A percentile compares a stretch with the other conserved stretches of the same genome.
These are phyloP conservation scores for Candida dajiaensis DNA, from an alignment of 805 yeast species.

Conservation along the genomic window DNA sequence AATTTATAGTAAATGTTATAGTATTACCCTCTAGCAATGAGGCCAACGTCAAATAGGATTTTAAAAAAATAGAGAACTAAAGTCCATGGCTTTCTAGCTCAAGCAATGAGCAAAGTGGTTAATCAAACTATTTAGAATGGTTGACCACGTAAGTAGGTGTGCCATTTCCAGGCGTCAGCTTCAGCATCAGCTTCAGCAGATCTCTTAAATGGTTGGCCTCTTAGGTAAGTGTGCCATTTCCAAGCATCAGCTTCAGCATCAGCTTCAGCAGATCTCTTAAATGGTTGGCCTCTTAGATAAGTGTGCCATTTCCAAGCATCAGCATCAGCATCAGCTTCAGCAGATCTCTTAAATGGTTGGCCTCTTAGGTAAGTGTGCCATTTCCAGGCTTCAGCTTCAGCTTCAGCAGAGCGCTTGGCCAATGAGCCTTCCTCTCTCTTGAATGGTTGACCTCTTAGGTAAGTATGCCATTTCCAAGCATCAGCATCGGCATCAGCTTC, in stretches of 20 bases:
- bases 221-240: conserved; percentile 13
- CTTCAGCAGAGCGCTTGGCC: conserved; percentile 16
- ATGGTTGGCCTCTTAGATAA: conserved; percentile 4
- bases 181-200: conserved; percentile 17
- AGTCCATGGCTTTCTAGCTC: not conserved
- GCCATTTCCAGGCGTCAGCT: conserved; percentile 21
- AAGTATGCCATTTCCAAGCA: conserved; percentile 14
- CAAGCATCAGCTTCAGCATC: conserved; percentile 21
- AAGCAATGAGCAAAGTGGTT: not conserved
- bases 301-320: conserved; percentile 2
- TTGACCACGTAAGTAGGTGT: conserved; percentile 10
- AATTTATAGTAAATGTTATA: no score
- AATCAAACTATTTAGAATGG: conserved; percentile 9
- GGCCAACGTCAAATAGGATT: not conserved
- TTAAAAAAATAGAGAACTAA: not conserved
- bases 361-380: conserved; percentile 15
- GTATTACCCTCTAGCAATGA: no score
- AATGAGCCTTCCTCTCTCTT: conserved; percentile 18
- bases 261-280: conserved; percentile 11
- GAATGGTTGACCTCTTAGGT: conserved; percentile 14
- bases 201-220: conserved; percentile 19
- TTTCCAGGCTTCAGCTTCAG: conserved; percentile 19
- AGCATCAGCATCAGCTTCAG: conserved; percentile 9
- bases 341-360: conserved; percentile 18
- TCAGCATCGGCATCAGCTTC: conserved; percentile 6